These are phyloP conservation scores for Alternaria conjuncta DNA, from an alignment of 2,329 filamentous ascomycete species.

Conservation along the genomic window DNA sequence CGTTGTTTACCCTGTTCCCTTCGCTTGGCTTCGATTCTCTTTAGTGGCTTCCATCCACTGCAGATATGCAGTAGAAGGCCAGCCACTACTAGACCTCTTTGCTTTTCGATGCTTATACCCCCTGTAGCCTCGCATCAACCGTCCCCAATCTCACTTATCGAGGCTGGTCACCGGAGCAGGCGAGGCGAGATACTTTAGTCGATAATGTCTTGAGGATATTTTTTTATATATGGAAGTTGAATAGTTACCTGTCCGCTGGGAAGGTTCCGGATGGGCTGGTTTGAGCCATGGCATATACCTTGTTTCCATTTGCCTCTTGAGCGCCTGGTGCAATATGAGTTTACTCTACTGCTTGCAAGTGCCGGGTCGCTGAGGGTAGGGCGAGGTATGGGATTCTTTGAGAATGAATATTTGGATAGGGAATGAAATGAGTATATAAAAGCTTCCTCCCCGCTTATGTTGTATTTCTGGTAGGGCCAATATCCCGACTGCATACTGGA, in stretches of 20 bases:
- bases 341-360: background rate
- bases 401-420: background rate
- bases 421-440: slow-evolving; percentile 2
- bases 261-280: slow-evolving; percentile 23
- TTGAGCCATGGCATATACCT: background rate
- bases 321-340: background rate
- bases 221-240: slow-evolving; percentile 8
- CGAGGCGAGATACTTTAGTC: slow-evolving; percentile 14
- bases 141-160: background rate
- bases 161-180: background rate
- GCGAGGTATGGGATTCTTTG: background rate
- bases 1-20: slow-evolving; percentile 9
- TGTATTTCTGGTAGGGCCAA: too few species aligned
- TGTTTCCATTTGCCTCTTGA: background rate
- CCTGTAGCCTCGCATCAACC: slow-evolving; percentile 11
- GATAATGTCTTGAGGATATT: slow-evolving; percentile 40
- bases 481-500: too few species aligned
- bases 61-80: background rate
- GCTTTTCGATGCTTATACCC: slow-evolving; percentile 27
- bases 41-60: background rate
- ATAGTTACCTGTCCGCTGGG: slow-evolving; percentile 23
- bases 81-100: slow-evolving; percentile 10
- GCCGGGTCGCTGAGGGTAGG: background rate
- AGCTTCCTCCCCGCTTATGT: too few species aligned
- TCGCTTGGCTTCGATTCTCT: slow-evolving; percentile 15